Conservation (phyloP, 108 stramenopile genomes). For the Skeletonema tropicum region DNA sequence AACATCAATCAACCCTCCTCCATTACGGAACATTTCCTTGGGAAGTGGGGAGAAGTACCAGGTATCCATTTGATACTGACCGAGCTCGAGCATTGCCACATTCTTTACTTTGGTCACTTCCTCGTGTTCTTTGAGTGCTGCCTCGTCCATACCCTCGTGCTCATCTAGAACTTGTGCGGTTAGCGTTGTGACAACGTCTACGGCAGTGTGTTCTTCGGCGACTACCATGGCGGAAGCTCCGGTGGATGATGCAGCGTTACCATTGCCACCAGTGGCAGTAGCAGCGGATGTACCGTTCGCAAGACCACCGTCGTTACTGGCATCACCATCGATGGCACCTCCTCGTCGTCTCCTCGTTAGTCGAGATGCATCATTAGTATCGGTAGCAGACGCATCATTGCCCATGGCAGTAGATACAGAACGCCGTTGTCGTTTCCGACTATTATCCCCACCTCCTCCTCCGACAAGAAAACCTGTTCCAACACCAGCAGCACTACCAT, state of each 20-base stretch:
- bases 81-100: constrained; percentile 91
- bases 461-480: constrained; percentile 2
- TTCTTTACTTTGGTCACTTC: constrained; percentile 99
- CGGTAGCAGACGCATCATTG: constrained; percentile 1
- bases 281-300: too few species aligned
- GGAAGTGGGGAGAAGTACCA: constrained; percentile 99
- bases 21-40: constrained; percentile 87
- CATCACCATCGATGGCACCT: constrained; percentile 1
- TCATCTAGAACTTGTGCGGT: constrained; percentile 93
- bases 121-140: constrained; percentile 94
- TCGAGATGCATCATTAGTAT: not conserved
- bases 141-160: constrained; percentile 98
- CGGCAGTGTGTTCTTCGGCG: constrained; percentile 62
- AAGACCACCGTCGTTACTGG: not conserved
- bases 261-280: too few species aligned
- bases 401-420: constrained; percentile 5
- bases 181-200: constrained; percentile 82
- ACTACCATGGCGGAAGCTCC: constrained; percentile 44
- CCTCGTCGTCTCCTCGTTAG: constrained; percentile 1
- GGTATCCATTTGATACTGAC: constrained; percentile 91
- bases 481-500: too few species aligned
- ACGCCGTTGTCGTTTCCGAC: constrained; percentile 15
- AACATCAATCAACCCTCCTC: constrained; percentile 74
- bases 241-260: not conserved
- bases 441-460: not conserved